Percentiles rank a stretch among this genome's conserved stretches.
phyloP scores from a whole-genome alignment of 108 stramenopile species.

The Cyclotella sp. region DNA sequence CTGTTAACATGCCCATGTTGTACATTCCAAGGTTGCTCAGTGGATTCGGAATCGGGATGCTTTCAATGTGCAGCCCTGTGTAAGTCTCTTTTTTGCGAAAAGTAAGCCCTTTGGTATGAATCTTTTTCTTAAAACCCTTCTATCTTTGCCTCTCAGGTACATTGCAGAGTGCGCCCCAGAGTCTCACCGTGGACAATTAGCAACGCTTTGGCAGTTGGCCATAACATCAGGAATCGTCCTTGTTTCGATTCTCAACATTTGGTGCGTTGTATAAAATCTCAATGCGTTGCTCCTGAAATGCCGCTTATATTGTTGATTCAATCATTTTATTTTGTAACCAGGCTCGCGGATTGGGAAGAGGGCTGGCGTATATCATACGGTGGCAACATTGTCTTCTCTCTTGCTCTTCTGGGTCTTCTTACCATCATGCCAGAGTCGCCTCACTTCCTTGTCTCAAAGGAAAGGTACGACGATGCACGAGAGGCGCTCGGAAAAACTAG shows the following conservation, averaged over 20 bases:
- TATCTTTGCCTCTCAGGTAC: constrained; percentile 17
- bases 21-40: constrained; percentile 13
- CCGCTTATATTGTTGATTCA: background rate
- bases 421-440: constrained; percentile 55
- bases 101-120: too few relatives aligned
- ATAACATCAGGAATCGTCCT: constrained; percentile 50
- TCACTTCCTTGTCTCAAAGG: constrained; percentile 45
- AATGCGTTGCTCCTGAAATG: background rate
- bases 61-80: constrained; percentile 12
- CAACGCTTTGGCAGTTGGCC: constrained; percentile 52
- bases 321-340: background rate
- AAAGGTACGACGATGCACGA: constrained; percentile 29
- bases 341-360: constrained; percentile 36
- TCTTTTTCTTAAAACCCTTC: too few relatives aligned
- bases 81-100: background rate
- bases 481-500: constrained; percentile 32
- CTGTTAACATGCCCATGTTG: constrained; percentile 3
- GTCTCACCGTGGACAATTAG: constrained; percentile 35
- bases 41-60: constrained; percentile 8
- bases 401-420: constrained; percentile 36
- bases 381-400: constrained; percentile 50
- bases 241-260: constrained; percentile 33
- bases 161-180: constrained; percentile 52
- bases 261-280: background rate
- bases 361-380: constrained; percentile 56